Base-by-base conservation (phyloP, 805 yeast species). In the Starmerella floricola region DNA sequence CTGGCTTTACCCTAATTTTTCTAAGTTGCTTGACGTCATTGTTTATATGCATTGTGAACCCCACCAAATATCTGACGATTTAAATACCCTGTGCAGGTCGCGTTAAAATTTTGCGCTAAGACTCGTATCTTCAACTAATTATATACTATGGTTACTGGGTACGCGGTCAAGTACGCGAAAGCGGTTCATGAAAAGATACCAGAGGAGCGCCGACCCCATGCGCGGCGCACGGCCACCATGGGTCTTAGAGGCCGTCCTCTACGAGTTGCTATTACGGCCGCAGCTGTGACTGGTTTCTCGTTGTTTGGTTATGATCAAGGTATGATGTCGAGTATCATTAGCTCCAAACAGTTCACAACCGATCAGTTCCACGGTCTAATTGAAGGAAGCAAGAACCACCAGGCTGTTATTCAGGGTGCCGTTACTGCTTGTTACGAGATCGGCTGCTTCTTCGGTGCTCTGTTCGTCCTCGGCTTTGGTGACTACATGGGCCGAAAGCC, bases 391-490 rank as follows among this genome's bases (percentile, higher is more conserved):
- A 44, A 57, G 16, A 50, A 57, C 40, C 78, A 75, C 51, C 73
- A 76, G 38, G 68, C 74, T 36, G 78, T 77, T 20, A 56, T 65
- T 39, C 85, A 78, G 62, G 87, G 86, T 64, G 82, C 79, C 15
- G 78, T 59, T 27, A 59, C 62, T 10, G 42, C 65, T 1, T 54
- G 61, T 31, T 80, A 79, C 54, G 87, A 81, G 35, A 54, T 80
- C 33, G 93, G 88, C 36, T 79, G 86, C 62, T 76, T 79, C 67
- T 66, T 71, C 50, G 87, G 88, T 49, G 83, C 87, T 8, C 54
- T 79, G 30, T 66, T 73, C 38, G 78, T 76, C 15, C 67, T 78
- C 60, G 65, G 67, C 46, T 59, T 65, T 42, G 88, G 86, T 61
- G 84, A 77, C 48, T 58, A 43, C 32, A 55, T 64, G 36, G 91